phyloP scores from a whole-genome alignment of 305 asterid genomes.

The Stenogyne calaminthoides region DNA sequence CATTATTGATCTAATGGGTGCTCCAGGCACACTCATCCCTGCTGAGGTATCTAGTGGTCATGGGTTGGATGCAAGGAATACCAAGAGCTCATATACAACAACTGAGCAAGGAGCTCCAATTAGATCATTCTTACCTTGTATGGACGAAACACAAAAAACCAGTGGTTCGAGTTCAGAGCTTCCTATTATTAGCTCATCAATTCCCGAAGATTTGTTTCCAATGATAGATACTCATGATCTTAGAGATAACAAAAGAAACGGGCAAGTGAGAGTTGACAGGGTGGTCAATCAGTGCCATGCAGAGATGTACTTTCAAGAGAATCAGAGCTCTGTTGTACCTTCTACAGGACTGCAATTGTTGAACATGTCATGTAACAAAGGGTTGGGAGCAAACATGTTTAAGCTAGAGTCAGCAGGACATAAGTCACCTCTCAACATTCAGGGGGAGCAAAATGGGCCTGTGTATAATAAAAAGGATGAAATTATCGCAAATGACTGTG shows the following conservation, averaged over 20 bases:
- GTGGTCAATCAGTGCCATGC: conserved; percentile 39
- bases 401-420: conserved; percentile 37
- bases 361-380: conserved; percentile 30
- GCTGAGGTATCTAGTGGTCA: conserved; percentile 75
- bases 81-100: conserved; percentile 30
- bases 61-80: conserved; percentile 59
- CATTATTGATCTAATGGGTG: conserved; percentile 98
- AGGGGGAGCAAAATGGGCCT: conserved; percentile 37
- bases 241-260: conserved; percentile 42
- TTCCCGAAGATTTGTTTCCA: conserved; percentile 36
- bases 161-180: conserved; percentile 40
- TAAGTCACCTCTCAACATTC: conserved; percentile 33
- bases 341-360: conserved; percentile 47
- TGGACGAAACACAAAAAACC: conserved; percentile 36
- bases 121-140: conserved; percentile 35
- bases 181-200: conserved; percentile 34
- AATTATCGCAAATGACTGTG: conserved; percentile 32
- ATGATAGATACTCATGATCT: conserved; percentile 27
- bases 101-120: conserved; percentile 39
- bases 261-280: conserved; percentile 33
- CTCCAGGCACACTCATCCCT: conserved; percentile 98
- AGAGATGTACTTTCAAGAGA: conserved; percentile 32
- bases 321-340: conserved; percentile 50
- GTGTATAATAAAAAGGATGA: conserved; percentile 38
- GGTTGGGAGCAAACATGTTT: conserved; percentile 35